Conservation (phyloP, 1,139 yeast genomes). For the Candida buenavistaensis region DNA sequence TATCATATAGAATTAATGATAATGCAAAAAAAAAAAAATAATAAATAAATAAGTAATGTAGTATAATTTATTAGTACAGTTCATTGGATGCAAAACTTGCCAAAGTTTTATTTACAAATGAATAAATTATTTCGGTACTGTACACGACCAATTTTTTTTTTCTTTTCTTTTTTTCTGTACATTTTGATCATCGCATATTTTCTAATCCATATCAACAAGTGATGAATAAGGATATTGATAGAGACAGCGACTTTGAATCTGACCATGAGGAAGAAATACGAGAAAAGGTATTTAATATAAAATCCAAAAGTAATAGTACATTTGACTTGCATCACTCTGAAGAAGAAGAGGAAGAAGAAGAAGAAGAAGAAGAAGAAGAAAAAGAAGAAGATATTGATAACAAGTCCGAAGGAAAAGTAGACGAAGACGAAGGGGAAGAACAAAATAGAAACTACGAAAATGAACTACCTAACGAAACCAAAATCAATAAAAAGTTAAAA, state of each 20-base stretch:
- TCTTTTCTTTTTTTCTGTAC: too few species aligned
- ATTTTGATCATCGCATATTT: too few species aligned
- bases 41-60: too few species aligned
- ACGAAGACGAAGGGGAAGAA: constrained; percentile 14
- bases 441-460: constrained; percentile 18
- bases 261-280: constrained; percentile 19
- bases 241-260: constrained; percentile 10
- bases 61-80: too few species aligned
- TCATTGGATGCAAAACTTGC: too few species aligned
- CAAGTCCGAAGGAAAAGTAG: constrained; percentile 9
- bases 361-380: constrained; percentile 15
- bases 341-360: constrained; percentile 29
- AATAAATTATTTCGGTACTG: too few species aligned
- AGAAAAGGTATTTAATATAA: constrained; percentile 21
- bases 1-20: too few species aligned
- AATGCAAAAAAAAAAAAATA: too few species aligned
- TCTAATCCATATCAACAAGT: too few species aligned
- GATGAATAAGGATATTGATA: too few species aligned
- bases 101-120: too few species aligned
- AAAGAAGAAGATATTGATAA: constrained; percentile 7
- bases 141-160: too few species aligned
- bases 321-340: constrained; percentile 6
- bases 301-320: constrained; percentile 1
- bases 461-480: constrained; percentile 14
- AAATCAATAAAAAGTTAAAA: constrained; percentile 37